phyloP scores from a whole-genome alignment of 441 rosid genomes.

The Populus hybrid region DNA sequence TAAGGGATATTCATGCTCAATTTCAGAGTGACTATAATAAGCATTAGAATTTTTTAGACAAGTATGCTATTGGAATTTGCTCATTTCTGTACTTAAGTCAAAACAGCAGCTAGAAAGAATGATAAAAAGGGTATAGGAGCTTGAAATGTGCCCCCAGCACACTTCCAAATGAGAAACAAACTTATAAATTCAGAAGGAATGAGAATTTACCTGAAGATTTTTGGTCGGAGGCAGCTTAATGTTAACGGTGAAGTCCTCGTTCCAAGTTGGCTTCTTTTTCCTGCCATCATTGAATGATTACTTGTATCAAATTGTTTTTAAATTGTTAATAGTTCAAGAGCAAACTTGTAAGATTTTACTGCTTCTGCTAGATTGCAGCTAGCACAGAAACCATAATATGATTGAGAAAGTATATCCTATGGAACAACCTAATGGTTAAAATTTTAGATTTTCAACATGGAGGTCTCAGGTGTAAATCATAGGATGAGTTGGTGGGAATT shows the following conservation, averaged over 20 bases:
- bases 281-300: constrained; percentile 39
- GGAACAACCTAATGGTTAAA: no score
- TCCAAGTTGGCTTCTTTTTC: constrained; percentile 85
- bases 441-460: no score
- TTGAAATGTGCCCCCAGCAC: background rate
- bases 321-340: constrained; percentile 4
- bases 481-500: no score
- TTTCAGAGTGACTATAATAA: background rate
- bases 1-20: background rate
- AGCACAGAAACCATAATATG: background rate
- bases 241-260: constrained; percentile 69
- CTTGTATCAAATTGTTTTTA: background rate
- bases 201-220: constrained; percentile 60
- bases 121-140: background rate
- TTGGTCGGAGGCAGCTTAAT: constrained; percentile 55
- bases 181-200: constrained; percentile 15
- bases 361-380: background rate
- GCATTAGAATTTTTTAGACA: background rate
- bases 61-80: background rate
- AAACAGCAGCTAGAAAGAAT: background rate
- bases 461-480: no score
- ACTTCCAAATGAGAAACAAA: constrained; percentile 8
- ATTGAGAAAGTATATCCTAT: no score
- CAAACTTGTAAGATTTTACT: constrained; percentile 1
- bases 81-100: background rate